Evolutionary conservation across 1,284 basidiomycete genomes (phyloP), one percentile per base, ranked within the genome.

Genomic region (Bjerkandera adusta): DNA sequence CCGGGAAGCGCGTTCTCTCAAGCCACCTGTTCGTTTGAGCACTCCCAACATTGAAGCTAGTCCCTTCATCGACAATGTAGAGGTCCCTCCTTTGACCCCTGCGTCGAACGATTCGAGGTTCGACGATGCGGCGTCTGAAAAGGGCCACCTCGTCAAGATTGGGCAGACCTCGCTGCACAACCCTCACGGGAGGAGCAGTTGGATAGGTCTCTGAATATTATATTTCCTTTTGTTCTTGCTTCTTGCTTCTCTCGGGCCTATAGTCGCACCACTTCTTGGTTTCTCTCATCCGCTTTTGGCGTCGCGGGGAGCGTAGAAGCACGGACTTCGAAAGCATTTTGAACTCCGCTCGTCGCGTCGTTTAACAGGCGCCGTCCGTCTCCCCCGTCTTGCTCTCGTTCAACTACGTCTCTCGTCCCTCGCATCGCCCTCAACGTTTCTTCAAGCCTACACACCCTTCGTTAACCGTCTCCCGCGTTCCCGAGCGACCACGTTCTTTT

Each of bases 131-230:
- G 51, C 58, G 18, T 63, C 59, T 38, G 53, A 57, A 10, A 58
- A 63, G 15, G 57, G 63, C 41, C 70, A 66, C 4, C 61, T 76
- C 27, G 76, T 97, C 51, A 97, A 98, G 67, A 94, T 97, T 59
- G 92, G 92, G 3, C 92, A 97, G 70, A 94, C 92, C 16, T 78
- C 79, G 50, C 67, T 98, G 64, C 94, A 97, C 61, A 98, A 98
- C 66, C 82, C 92, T 0, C 81, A 83, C 1, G 96, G 96, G 1
- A 73, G 87, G 35, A 91, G 91, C 61, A 95, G 89, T 57, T 98
- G 89, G 89, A 93, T 97, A 56, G 92, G 92, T 11, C 68, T 97
- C 29, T 68, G 43, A 48, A 26, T 6, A 44, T 6, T n/a, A 21
- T 37, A 18, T 41, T 10, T 36, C 32, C 38, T 47, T 24, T 10